Conservation (phyloP, 495 filamentous ascomycete genomes). For the Penicillium simplicissimum region DNA sequence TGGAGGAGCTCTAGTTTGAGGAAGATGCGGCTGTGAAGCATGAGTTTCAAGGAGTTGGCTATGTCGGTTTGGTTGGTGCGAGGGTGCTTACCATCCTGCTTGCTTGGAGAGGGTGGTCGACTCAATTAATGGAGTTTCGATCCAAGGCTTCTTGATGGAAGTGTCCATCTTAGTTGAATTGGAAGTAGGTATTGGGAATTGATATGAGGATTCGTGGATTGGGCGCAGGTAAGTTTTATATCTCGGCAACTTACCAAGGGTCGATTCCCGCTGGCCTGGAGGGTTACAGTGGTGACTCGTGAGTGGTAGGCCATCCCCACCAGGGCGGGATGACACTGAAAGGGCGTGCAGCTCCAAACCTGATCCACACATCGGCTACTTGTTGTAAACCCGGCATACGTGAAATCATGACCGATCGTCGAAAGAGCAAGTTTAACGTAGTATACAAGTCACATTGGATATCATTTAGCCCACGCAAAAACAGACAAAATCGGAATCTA, state of each 20-base stretch:
- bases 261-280: neutral
- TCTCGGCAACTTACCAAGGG: neutral
- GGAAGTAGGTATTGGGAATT: neutral
- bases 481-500: conserved; percentile 17
- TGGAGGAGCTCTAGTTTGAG: conserved; percentile 92
- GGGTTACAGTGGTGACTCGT: neutral
- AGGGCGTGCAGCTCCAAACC: neutral
- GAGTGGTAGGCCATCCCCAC: neutral
- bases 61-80: neutral
- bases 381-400: neutral
- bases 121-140: conserved; percentile 69
- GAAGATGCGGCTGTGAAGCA: conserved; percentile 62
- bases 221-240: neutral
- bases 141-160: conserved; percentile 54
- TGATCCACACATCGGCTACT: neutral
- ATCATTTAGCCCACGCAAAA: conserved; percentile 33
- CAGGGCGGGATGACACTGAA: neutral
- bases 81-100: conserved; percentile 63
- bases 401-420: neutral
- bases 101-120: conserved; percentile 64
- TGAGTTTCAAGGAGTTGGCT: neutral
- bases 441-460: conserved; percentile 38
- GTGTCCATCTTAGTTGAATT: neutral
- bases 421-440: conserved; percentile 10
- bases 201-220: neutral